Evolutionary conservation across 2,329 filamentous ascomycete genomes (phyloP), one percentile per base, ranked within the genome.

Genomic region (Fusarium papillatum): DNA sequence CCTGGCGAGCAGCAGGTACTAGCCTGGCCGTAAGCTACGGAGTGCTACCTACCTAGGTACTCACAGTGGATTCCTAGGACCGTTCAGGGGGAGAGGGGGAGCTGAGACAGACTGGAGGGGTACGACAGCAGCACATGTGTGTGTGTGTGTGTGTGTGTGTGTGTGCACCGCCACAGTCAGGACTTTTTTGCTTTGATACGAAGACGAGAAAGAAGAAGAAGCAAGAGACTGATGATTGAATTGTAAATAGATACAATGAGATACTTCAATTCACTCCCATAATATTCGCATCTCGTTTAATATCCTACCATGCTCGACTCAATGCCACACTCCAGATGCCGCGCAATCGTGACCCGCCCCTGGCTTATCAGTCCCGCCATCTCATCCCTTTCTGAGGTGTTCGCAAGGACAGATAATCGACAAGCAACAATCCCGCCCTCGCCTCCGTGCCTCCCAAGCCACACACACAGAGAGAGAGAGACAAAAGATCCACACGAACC

Each of bases 341-440:
- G 72, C 70, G 73, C 73, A 79, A 78, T 74, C 71, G 59, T 70
- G 66, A 53, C 64, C 71, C 64, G 59, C 55, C 66, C 64, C 71
- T 64, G 66, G 63, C 38, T 68, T 46, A 55, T 68, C 53, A 69
- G 68, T 76, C 75, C 75, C 69, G 72, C 70, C 69, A 71, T 76
- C 55, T 66, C 73, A 74, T 76, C 76, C 76, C 69, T 64, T 78
- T 79, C 75, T 63, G 62, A 77, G 73, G 55, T 65, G 34, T 72
- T 68, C 61, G 69, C 76, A 57, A 75, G 73, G 74, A 76, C 73
- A 74, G 68, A 76, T 76, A 74, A 66, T 60, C 73, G 64, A 43
- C 39, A 61, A 38, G 16, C 43, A 22, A 34, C 26, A 67, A 67
- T 38, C 66, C 73, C 70, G 61, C 57, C 48, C 34, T 65, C 50